Evolutionary conservation across 2,329 filamentous ascomycete genomes (phyloP).

Genomic region (Cadophora sp.): DNA sequence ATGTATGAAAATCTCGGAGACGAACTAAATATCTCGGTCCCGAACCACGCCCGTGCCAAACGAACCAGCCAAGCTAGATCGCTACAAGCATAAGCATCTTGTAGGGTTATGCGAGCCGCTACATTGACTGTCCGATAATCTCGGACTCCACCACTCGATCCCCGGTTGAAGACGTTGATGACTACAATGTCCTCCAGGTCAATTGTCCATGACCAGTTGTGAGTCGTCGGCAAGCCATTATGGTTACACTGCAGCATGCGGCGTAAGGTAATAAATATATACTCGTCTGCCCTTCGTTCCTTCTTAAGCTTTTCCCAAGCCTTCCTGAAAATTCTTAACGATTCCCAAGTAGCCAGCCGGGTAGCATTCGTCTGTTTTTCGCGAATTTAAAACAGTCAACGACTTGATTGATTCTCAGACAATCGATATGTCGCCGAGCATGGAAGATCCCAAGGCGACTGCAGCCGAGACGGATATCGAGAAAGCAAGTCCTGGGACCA

Average conservation of each 20-base stretch:
- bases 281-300: background rate
- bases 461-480: background rate
- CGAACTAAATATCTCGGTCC: background rate
- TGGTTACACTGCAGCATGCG: conserved; percentile 2
- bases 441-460: background rate
- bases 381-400: too few species aligned
- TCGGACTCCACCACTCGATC: conserved; percentile 14
- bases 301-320: background rate
- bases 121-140: background rate
- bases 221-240: background rate
- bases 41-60: background rate
- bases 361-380: background rate
- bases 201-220: conserved; percentile 1
- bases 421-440: conserved; percentile 1
- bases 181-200: background rate
- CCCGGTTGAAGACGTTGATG: background rate
- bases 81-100: background rate
- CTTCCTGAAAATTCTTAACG: background rate
- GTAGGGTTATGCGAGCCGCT: background rate
- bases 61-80: conserved; percentile 3
- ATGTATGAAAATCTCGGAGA: background rate
- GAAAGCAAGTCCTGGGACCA: background rate
- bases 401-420: background rate
- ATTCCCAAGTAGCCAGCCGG: background rate
- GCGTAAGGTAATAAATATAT: background rate